Base-by-base conservation (phyloP, 768 basidiomycete genomes). In the Podaxis sp. region DNA sequence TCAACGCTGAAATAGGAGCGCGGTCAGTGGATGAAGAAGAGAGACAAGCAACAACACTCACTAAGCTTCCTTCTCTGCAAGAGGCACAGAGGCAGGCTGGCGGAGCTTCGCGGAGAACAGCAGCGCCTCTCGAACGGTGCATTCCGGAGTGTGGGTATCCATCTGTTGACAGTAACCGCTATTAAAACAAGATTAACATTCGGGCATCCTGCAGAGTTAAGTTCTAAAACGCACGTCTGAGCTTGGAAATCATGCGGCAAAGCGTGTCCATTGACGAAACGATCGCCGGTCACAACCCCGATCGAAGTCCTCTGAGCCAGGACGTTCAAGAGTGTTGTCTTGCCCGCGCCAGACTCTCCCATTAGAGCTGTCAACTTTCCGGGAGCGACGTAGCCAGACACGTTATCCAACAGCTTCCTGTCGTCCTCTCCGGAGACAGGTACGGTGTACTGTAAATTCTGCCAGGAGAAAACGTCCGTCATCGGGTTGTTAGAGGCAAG, bases 161-260 rank as follows among this genome's bases (percentile, higher is more conserved):
- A 86, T 85, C 71, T 96, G 94, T 69, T 96, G 93, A 63, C 87
- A 89, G 69, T 95, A 95, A 0, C 90, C 93, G 69, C 72, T 73
- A 40, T 17, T 15, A 15, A 28, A 24, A 46, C 44, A 17, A 51
- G 24, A 12, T 51, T 11, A 28, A 26, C 12, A 33, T 24, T 9
- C 48, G 17, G 3, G 13, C 24, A 26, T 26, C 49, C 12, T 4
- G 19, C 56, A 15, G 11, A 17, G 26, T 15, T 40, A 46, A 28
- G 19, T 28, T 48, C 4, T n/a, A 36, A 24, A 17, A 68, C 72
- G 24, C 63, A 75, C 72, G 86, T 88, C 77, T 89, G 87, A 64
- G 88, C 76, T 66, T 83, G 81, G 70, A 88, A 90, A 68, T 89
- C 84, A 0, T 74, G 69, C 3, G 86, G 87, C 17, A 83, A 74